Percentiles rank a stretch among this genome's conserved stretches.
These are phyloP conservation scores for Neofusicoccum umdonicola DNA, from an alignment of 2,329 filamentous ascomycete species.

Conservation along the genomic window DNA sequence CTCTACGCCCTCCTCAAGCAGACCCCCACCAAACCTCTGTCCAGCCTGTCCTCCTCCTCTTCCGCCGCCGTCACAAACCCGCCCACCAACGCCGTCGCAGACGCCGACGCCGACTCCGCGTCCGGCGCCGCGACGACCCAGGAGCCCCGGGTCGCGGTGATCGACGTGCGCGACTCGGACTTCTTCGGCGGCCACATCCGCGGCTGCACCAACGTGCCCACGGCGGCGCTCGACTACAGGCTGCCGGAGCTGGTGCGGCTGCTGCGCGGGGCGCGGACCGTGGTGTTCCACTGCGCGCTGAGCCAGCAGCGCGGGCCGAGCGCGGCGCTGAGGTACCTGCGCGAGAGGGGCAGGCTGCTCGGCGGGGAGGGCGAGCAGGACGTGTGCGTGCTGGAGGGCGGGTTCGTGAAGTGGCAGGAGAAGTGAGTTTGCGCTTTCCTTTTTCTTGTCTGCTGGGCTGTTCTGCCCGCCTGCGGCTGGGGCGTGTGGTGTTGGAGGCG, in stretches of 20 bases:
- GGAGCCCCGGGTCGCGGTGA: slow-evolving; percentile 58
- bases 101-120: background rate
- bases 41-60: slow-evolving; percentile 20
- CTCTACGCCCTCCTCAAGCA: slow-evolving; percentile 60
- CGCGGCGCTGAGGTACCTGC: slow-evolving; percentile 76
- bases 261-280: slow-evolving; percentile 72
- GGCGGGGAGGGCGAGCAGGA: slow-evolving; percentile 53
- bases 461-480: no score
- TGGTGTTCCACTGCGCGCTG: slow-evolving; percentile 92
- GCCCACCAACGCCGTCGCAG: background rate
- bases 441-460: background rate
- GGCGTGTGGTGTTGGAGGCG: no score
- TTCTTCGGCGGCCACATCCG: slow-evolving; percentile 88
- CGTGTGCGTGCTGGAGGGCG: slow-evolving; percentile 77
- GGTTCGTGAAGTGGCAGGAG: slow-evolving; percentile 89
- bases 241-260: slow-evolving; percentile 80
- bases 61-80: slow-evolving; percentile 20
- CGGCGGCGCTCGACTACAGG: slow-evolving; percentile 66
- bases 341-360: slow-evolving; percentile 61
- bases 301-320: slow-evolving; percentile 86
- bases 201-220: slow-evolving; percentile 73
- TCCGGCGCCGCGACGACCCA: background rate
- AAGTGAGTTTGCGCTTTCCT: slow-evolving; percentile 41
- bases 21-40: slow-evolving; percentile 16
- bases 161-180: slow-evolving; percentile 90